Conservation (phyloP, 257 asterid species). For the Rubia yunnanensis region DNA sequence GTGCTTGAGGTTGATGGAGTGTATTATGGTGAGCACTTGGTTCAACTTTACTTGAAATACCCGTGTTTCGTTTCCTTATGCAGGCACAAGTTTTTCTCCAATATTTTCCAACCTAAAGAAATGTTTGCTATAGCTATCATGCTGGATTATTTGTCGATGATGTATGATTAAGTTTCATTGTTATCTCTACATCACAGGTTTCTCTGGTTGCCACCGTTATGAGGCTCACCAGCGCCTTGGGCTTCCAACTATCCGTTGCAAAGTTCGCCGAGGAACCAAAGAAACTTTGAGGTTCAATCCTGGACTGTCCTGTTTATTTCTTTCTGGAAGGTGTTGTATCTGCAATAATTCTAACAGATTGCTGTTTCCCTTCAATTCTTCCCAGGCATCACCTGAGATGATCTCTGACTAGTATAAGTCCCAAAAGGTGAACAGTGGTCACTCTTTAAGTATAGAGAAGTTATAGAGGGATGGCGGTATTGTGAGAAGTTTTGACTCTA, state of each 20-base stretch:
- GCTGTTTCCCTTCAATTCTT: neutral
- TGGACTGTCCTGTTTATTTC: neutral
- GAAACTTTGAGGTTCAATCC: conserved; percentile 65
- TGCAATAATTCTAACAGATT: neutral
- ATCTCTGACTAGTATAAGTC: neutral
- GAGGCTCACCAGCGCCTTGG: conserved; percentile 95
- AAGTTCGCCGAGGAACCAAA: conserved; percentile 89
- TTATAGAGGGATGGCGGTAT: neutral
- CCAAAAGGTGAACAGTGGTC: neutral
- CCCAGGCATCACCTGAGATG: conserved; percentile 67
- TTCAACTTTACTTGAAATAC: neutral
- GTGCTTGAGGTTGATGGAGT: conserved; percentile 93
- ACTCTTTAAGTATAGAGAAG: neutral
- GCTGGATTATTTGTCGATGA: neutral
- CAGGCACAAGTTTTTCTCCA: neutral
- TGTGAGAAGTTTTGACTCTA: too few relatives aligned
- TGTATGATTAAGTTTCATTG: neutral
- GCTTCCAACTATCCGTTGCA: conserved; percentile 83
- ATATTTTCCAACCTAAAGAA: too few relatives aligned
- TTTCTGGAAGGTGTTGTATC: neutral
- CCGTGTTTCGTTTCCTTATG: neutral
- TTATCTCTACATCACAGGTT: conserved; percentile 36
- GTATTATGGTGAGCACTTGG: conserved; percentile 52
- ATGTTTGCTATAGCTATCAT: neutral
- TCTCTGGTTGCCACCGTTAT: conserved; percentile 92